A percentile compares a stretch with the other conserved stretches of the same genome.
Evolutionary conservation across 306 rosid genomes (phyloP).

Genomic region (Lotus japonicus): DNA sequence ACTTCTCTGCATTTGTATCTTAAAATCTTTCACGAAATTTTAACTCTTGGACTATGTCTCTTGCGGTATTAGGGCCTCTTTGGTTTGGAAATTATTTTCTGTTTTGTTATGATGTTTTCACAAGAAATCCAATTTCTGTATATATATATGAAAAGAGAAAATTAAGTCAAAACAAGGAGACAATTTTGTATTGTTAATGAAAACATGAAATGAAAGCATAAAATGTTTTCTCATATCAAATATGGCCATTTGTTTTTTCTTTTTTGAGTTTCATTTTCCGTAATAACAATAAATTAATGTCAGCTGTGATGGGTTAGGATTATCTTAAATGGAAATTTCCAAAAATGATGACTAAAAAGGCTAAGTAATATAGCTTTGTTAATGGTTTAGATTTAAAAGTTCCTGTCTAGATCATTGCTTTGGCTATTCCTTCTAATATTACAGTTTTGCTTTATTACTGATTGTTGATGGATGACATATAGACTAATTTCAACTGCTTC

Average conservation of each 20-base stretch:
- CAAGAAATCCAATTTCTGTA: too few relatives aligned
- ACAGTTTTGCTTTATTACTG: not conserved
- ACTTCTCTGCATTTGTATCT: not conserved
- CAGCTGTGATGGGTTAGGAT: not conserved
- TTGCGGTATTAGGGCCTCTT: not conserved
- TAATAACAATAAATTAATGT: not conserved
- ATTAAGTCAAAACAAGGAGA: too few relatives aligned
- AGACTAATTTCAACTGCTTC: slow-evolving; percentile 12
- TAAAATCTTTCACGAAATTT: not conserved
- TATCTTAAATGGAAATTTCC: not conserved
- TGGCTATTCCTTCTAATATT: not conserved
- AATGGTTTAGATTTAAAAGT: not conserved
- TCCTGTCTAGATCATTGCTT: slow-evolving; percentile 1
- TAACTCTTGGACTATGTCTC: not conserved
- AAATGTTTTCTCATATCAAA: too few relatives aligned
- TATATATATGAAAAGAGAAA: too few relatives aligned
- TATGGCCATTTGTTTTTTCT: too few relatives aligned
- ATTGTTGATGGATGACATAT: not conserved
- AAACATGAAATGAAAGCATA: too few relatives aligned
- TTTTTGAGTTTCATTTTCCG: not conserved
- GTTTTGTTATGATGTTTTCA: too few relatives aligned
- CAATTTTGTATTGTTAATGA: too few relatives aligned
- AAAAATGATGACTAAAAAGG: not conserved
- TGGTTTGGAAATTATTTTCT: too few relatives aligned
- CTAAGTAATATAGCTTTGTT: not conserved